Base-by-base conservation (phyloP, 2,329 filamentous ascomycete species). In the Calonectria pauciramosa region DNA sequence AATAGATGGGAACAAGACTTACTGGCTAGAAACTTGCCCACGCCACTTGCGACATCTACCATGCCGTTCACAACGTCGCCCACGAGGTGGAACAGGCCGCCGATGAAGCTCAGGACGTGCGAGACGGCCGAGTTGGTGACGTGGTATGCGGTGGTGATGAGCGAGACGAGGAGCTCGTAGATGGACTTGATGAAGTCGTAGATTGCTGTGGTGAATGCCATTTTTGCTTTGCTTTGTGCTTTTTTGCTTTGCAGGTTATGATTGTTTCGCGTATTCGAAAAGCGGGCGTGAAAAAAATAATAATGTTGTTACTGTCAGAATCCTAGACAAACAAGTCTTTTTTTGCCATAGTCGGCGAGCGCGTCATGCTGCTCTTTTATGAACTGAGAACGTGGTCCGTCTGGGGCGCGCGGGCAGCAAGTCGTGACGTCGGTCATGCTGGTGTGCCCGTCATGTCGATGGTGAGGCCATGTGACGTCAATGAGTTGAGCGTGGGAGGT, bases 1-100 rank as follows among this genome's bases (percentile, higher is more conserved):
- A 44, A 20, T n/a, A n/a, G 41, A 44, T 10, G 10, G n/a, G 13
- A 26, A 5, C 18, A 11, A 26, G 36, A 81, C 84, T 75, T 79
- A 87, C 86, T 82, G 8, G 84, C 71, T 47, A 87, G 67, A 73
- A 87, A 87, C 69, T 85, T 86, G 74, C 84, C 83, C 34, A 86
- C 78, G 26, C 86, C 86, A 11, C 85, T 84, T 4, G 84, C 80
- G 20, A 87, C 78, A 20, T 87, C 83, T 14, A 85, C 78, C 4
- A 84, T 77, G 8, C 86, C 85, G 10, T 81, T 76, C 52, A 84
- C 66, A 23, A 87, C 78, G 68, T 87, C 84, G 51, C 79, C 80
- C 60, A 84, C 71, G 54, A 87, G 81, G 70, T 81, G 81, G 74
- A 86, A 80, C 60, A 87, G 52, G 32, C 86, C 85, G 26, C 78